Evolutionary conservation across 73 alveolate species (phyloP).

Genomic region (Paramecium tetraurelia): DNA sequence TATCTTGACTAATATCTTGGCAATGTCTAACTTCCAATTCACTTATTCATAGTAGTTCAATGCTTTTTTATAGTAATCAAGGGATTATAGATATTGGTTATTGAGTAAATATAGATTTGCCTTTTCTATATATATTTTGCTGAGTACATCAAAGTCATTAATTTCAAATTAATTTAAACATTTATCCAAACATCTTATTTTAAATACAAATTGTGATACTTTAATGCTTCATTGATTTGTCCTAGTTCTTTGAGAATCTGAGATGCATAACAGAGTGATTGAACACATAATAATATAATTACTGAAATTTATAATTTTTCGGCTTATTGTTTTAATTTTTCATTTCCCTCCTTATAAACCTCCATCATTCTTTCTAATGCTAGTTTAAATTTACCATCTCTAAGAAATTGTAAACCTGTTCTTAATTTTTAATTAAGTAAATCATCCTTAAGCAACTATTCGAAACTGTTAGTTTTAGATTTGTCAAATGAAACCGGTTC

Average conservation of each 20-base stretch:
- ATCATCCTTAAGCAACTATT: neutral
- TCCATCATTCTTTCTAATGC: neutral
- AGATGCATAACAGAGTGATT: slow-evolving; percentile 13
- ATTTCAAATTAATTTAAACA: slow-evolving; percentile 13
- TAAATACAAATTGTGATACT: neutral
- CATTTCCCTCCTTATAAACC: neutral
- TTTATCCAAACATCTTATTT: slow-evolving; percentile 15
- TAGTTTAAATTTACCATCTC: slow-evolving; percentile 20
- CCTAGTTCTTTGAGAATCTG: neutral
- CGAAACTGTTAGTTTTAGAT: neutral
- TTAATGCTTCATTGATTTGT: neutral
- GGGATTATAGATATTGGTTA: neutral
- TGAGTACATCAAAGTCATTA: slow-evolving; percentile 3
- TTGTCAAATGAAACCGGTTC: neutral
- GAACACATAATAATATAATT: neutral
- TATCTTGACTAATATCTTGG: neutral
- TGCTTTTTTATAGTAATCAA: slow-evolving; percentile 19
- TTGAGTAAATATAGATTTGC: neutral
- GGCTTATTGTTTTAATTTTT: neutral
- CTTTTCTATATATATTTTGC: slow-evolving; percentile 3
- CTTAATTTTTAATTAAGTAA: neutral
- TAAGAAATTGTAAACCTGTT: neutral
- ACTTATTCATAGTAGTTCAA: neutral
- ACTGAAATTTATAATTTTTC: neutral
- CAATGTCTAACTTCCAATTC: slow-evolving; percentile 37